phyloP scores from a whole-genome alignment of 805 yeast genomes.

The Candida schatavii region DNA sequence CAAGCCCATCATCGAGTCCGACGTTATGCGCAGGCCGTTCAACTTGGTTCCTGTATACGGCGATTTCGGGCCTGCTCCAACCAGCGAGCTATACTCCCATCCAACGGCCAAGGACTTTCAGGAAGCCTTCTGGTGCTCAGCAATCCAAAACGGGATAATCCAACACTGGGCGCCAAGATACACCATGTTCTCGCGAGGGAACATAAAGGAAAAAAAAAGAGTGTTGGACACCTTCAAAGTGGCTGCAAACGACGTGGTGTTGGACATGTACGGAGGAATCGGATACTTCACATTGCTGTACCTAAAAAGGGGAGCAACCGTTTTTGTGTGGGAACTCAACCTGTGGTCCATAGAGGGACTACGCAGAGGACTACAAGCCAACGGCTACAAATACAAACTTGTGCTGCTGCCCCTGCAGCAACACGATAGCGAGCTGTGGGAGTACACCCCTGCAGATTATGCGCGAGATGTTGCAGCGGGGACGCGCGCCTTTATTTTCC shows the following conservation, averaged over 20 bases:
- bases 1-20: conserved; percentile 57
- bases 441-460: conserved; percentile 21
- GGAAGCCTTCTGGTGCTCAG: conserved; percentile 68
- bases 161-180: conserved; percentile 84
- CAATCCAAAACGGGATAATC: conserved; percentile 66
- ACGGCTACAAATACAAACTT: conserved; percentile 40
- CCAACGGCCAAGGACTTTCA: conserved; percentile 46
- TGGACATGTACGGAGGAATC: conserved; percentile 80
- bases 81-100: conserved; percentile 17
- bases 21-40: conserved; percentile 63
- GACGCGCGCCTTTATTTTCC: conserved; percentile 48
- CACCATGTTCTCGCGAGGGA: conserved; percentile 88
- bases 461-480: conserved; percentile 13
- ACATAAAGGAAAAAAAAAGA: conserved; percentile 75
- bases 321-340: conserved; percentile 80
- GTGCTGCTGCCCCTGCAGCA: too few species aligned
- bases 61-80: conserved; percentile 53
- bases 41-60: conserved; percentile 61
- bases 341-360: conserved; percentile 83
- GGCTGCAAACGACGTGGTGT: conserved; percentile 42
- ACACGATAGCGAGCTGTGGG: conserved; percentile 17
- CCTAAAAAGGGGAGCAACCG: conserved; percentile 49
- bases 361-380: conserved; percentile 48
- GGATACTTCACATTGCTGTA: conserved; percentile 81
- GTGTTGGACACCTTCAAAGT: conserved; percentile 43